Evolutionary conservation across 2,329 filamentous ascomycete genomes (phyloP), one percentile per base, ranked within the genome.

Genomic region (Aaosphaeria pasadenensis): DNA sequence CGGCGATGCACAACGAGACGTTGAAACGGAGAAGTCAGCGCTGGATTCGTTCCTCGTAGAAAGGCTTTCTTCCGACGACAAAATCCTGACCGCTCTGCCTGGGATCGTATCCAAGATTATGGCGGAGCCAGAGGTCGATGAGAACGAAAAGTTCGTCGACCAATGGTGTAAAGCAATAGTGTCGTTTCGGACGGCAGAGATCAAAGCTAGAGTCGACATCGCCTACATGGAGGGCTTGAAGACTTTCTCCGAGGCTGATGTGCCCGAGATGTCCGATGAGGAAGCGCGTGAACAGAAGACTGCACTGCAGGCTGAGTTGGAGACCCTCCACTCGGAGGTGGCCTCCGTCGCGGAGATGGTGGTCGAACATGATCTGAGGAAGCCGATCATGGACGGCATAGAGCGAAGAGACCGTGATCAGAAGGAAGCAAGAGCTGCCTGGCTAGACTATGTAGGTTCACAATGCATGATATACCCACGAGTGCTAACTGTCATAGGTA

Each of bases 271-370:
- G 29, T 33, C 60, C 4, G 58, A 62, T 4, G 72, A 71, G 5
- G 78, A 82, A 43, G 74, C 78, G 7, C 71, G 69, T 11, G 74
- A 77, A 4, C 78, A 81, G 28, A 76, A 80, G 28, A 69, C 69
- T 5, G 77, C 77, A 1, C 63, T 87, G 2, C 79, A 85, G 57
- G 78, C 80, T 31, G 86, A 89, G 59, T 73, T 89, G 1, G 84
- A 88, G 54, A 87, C 84, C 4, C 72, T 89, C 3, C 85, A 87
- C 56, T 74, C 83, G 0, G 87, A 89, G 60, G 84, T 89, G 38
- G 71, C 86, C 0, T 82, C 85, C 0, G 83, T 89, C 2, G 81
- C 85, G 5, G 82, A 87, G 52, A 89, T 89, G 82, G 82, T 85
- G 0, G 77, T 85, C 1, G 84, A 88, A 54, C 81, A 86, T 56